phyloP scores from a whole-genome alignment of 345 rosid genomes.

The Eucalyptus lansdowneana region DNA sequence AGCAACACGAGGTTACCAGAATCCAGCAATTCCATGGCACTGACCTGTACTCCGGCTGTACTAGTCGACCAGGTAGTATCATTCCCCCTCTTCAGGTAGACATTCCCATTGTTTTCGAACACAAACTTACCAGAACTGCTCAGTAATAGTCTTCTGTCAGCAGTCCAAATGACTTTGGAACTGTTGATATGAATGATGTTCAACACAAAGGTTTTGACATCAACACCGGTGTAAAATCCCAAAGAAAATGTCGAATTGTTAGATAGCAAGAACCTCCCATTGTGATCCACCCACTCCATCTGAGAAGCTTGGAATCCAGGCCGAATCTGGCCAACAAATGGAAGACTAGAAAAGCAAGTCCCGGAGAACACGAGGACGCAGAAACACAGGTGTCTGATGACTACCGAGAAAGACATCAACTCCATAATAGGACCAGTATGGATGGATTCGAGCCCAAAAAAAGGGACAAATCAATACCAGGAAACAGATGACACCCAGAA shows the following conservation, averaged over 20 bases:
- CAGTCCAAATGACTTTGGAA: conserved; percentile 30
- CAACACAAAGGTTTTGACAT: conserved; percentile 12
- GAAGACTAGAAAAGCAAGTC: not conserved
- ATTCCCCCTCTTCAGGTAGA: conserved; percentile 8
- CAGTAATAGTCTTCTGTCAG: conserved; percentile 16
- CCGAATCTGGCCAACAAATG: conserved; percentile 13
- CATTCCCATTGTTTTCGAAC: conserved; percentile 27
- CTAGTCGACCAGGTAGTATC: conserved; percentile 23
- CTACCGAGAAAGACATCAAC: conserved; percentile 3
- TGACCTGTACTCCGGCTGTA: conserved; percentile 14
- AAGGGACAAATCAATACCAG: not conserved
- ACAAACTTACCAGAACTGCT: conserved; percentile 21
- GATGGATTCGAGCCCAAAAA: not conserved
- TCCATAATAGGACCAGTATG: not conserved
- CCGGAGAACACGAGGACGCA: conserved; percentile 1
- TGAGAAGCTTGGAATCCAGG: conserved; percentile 39
- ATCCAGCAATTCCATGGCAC: conserved; percentile 23
- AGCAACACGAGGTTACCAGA: conserved; percentile 42
- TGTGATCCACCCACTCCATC: conserved; percentile 16
- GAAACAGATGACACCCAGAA: not conserved
- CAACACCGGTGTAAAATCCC: conserved; percentile 24
- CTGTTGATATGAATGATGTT: conserved; percentile 15
- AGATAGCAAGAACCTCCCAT: conserved; percentile 31
- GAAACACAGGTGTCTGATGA: not conserved
- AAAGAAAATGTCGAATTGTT: conserved; percentile 18